Evolutionary conservation across 164 flowering plant genomes (phyloP), one percentile per base, ranked within the genome.

Genomic region (Magnolia changhungtana): DNA sequence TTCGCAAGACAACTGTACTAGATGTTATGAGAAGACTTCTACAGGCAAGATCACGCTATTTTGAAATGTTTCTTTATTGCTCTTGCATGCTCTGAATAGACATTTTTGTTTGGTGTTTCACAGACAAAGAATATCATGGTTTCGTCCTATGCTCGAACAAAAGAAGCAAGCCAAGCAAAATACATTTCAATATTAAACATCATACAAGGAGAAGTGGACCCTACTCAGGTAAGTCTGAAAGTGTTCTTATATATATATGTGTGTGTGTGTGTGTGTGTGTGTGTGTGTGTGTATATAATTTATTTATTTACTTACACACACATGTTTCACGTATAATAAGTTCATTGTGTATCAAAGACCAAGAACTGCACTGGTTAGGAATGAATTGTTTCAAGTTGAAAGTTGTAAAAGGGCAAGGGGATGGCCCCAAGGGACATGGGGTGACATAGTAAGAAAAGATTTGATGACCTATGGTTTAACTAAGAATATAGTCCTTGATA

Each of bases 1-100:
- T 96, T 70, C 94, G 98, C 37, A 96, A 96, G 84, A 96, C 99
- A 58, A 94, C 99, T 74, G 99, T 96, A n/a, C 88, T 96, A 11
- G 99, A 93, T 88, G 99, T 96, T 66, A 94, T 96, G 99, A 93
- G 99, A 86, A 91, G 99, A 86, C 98, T 96, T 81, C 89, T 96
- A 71, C 99, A 96, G 98, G 99, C 81, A 86, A 85, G 92, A 70
- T 49, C 64, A 9, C 5, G 72, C n/a, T 49, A 49, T n/a, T 3
- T n/a, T 63, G 68, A 73, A 51, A 9, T n/a, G 16, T 70, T 74
- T 50, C 16, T 71, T 16, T 21, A 5, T 16, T 45, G 21, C 49
- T 49, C 10, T 6, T 61, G 27, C 64, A 58, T 77, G 24, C 19
- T 19, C 6, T 69, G n/a, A 74, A 65, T 52, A 31, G 80, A 72